Base-by-base conservation (phyloP, 2,329 filamentous ascomycete species). In the Fusarium nisikadoi region DNA sequence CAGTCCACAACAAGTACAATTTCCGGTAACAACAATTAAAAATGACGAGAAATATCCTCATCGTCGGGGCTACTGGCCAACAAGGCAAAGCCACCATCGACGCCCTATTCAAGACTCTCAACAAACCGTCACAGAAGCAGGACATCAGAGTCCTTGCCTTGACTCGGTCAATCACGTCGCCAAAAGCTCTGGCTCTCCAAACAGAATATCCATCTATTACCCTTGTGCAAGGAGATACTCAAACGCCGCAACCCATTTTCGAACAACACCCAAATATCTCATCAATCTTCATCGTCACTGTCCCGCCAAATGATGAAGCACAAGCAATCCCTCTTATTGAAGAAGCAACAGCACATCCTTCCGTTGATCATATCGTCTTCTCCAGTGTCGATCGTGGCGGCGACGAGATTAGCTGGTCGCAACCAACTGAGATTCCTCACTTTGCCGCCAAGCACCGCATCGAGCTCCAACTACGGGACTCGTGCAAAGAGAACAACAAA, bases 241-340 rank as follows among this genome's bases (percentile, higher is more conserved):
- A 62, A 16, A n/a, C 11, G 1, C 70, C 75, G 7, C 43, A 59
- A 1, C 23, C 64, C 2, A 75, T 79, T 13, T 79, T 79, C 25
- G 3, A 57, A 16, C 31, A 53, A 0, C 54, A 76, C 19, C 74
- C 77, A 14, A 46, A 16, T 6, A 74, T 79, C 6, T 56, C 74
- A n/a, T 71, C 77, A 2, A 16, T 73, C 20, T 78, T 79, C 29
- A 29, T 79, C 31, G 76, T 79, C 17, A 79, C 78, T 1, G 73
- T 79, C 1, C 76, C 77, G 0, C 74, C 75, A 1, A 66, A 76
- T 4, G 78, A 79, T 5, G 76, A 79, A 31, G 57, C 33, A 3
- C 71, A 76, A 23, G 75, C 75, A 0, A 29, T 74, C 0, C 75
- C 78, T 8, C 70, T 79, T 4, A 74, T 79, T 20, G 74, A 78